phyloP scores from a whole-genome alignment of 179 eudicot species.

The Actinidia arguta region DNA sequence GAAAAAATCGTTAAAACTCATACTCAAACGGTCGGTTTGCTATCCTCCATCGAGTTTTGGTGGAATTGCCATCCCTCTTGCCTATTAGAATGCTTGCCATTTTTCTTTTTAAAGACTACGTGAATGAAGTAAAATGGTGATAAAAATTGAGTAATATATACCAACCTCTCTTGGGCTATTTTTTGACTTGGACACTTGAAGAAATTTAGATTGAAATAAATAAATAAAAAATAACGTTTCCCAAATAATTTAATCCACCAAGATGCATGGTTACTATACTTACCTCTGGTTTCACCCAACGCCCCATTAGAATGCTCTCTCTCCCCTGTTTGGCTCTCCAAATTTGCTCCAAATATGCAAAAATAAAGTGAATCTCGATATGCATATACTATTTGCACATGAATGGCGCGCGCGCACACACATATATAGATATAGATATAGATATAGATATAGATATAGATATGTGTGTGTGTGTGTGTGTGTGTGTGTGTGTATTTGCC shows the following conservation, averaged over 20 bases:
- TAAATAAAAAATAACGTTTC: not conserved
- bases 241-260: not conserved
- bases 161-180: not conserved
- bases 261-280: constrained; percentile 1
- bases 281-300: constrained; percentile 88
- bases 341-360: not conserved
- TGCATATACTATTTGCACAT: not conserved
- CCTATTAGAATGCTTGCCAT: not conserved
- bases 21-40: too few relatives aligned
- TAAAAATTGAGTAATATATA: not conserved
- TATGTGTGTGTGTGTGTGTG: constrained; percentile 17
- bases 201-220: not conserved
- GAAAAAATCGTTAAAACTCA: too few relatives aligned
- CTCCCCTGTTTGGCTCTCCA: not conserved
- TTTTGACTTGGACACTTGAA: not conserved
- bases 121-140: not conserved
- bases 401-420: not conserved
- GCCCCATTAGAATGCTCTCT: constrained; percentile 44
- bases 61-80: not conserved
- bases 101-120: not conserved
- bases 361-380: not conserved
- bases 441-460: too few relatives aligned
- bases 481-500: not conserved
- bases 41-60: not conserved
- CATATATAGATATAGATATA: too few relatives aligned